phyloP scores from a whole-genome alignment of 768 basidiomycete genomes.

The Tylopilus subfusipes region DNA sequence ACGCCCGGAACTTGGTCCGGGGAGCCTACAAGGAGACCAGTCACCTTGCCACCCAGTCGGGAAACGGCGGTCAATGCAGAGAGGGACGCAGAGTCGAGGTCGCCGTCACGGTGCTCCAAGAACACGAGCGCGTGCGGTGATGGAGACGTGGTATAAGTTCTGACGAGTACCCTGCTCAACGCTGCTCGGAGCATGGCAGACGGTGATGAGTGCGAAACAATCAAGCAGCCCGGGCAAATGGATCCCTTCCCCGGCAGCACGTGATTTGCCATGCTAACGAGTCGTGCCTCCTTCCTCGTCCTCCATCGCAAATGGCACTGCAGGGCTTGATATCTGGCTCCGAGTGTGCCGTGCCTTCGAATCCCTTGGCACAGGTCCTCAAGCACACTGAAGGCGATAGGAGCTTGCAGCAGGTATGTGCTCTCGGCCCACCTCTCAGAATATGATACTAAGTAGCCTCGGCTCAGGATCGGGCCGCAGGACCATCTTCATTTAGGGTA shows the following conservation, averaged over 20 bases:
- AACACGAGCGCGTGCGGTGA: constrained; percentile 81
- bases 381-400: constrained; percentile 89
- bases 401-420: constrained; percentile 76
- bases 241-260: constrained; percentile 7
- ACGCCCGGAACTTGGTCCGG: constrained; percentile 62
- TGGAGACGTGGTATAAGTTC: constrained; percentile 54
- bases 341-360: constrained; percentile 81
- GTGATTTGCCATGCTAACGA: constrained; percentile 8
- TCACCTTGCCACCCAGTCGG: constrained; percentile 81
- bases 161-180: constrained; percentile 32
- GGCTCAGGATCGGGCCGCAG: constrained; percentile 66
- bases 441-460: not conserved
- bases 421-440: not conserved
- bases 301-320: constrained; percentile 52
- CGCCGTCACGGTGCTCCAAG: constrained; percentile 80
- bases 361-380: constrained; percentile 84
- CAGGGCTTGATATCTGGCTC: constrained; percentile 82
- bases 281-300: not conserved
- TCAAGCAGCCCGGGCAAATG: not conserved
- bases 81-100: constrained; percentile 79
- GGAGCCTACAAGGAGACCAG: constrained; percentile 70
- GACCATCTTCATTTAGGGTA: constrained; percentile 70
- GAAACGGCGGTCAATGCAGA: constrained; percentile 91
- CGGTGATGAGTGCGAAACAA: not conserved
- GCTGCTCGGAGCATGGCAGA: constrained; percentile 20